These are phyloP conservation scores for Cokeromyces recurvatus DNA, from an alignment of 371 early-diverging fungal species.

Conservation along the genomic window DNA sequence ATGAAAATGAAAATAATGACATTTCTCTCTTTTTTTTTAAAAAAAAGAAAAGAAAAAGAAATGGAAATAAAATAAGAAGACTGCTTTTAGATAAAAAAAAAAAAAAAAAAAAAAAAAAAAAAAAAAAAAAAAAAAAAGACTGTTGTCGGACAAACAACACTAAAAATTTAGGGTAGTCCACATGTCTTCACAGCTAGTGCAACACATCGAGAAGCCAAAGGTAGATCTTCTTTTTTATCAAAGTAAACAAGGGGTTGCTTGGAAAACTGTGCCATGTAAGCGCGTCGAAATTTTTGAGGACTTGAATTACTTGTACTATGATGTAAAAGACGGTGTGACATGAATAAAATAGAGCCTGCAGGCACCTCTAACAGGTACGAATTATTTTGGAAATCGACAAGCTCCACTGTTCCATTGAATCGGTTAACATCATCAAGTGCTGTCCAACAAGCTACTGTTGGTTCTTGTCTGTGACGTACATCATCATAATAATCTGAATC, in stretches of 20 bases:
- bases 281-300: constrained; percentile 30
- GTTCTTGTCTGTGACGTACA: constrained; percentile 12
- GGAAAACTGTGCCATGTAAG: constrained; percentile 59
- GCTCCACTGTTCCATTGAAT: constrained; percentile 1
- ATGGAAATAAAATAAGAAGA: no score
- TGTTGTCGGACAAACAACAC: no score
- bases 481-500: constrained; percentile 37
- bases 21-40: no score
- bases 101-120: no score
- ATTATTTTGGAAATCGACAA: constrained; percentile 3
- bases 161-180: no score
- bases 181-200: no score
- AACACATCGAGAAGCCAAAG: no score
- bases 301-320: constrained; percentile 47
- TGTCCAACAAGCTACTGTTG: constrained; percentile 53
- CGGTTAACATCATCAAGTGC: constrained; percentile 39
- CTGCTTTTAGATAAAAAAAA: no score
- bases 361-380: constrained; percentile 9
- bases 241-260: constrained; percentile 4
- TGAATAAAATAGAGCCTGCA: constrained; percentile 51
- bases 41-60: no score
- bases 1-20: no score
- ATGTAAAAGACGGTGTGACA: constrained; percentile 49
- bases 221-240: no score
- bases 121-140: no score